Conservation (phyloP, 306 rosid species). For the Chamaecrista fasciculata region DNA sequence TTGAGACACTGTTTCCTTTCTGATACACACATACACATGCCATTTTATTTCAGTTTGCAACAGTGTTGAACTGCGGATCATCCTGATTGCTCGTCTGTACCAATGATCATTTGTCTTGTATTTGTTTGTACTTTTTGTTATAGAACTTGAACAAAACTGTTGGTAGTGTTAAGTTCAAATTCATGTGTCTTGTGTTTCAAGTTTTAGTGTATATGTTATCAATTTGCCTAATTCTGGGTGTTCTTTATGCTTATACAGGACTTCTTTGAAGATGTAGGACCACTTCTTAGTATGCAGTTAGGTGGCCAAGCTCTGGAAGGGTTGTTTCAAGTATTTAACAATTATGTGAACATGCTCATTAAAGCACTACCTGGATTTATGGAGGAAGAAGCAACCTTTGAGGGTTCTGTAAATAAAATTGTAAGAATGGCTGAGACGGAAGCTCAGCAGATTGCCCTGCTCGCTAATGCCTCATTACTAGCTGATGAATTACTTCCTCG, state of each 20-base stretch:
- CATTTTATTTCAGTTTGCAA: neutral
- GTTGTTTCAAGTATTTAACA: conserved; percentile 77
- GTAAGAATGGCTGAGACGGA: conserved; percentile 90
- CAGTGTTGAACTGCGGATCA: neutral
- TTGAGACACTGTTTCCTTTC: neutral
- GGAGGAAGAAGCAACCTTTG: conserved; percentile 87
- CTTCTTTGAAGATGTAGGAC: conserved; percentile 97
- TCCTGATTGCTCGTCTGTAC: neutral
- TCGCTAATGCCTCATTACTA: conserved; percentile 89
- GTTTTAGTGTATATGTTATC: conserved; percentile 14
- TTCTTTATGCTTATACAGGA: conserved; percentile 60
- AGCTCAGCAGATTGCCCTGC: conserved; percentile 87
- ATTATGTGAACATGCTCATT: conserved; percentile 70
- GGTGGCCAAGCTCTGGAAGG: conserved; percentile 96
- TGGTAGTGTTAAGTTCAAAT: neutral
- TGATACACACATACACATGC: neutral
- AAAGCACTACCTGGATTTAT: conserved; percentile 85
- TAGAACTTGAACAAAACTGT: neutral
- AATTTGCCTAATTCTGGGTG: conserved; percentile 26
- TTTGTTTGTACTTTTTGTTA: neutral
- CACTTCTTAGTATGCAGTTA: conserved; percentile 93
- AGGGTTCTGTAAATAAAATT: conserved; percentile 74
- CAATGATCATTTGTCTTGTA: neutral
- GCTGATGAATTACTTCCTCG: conserved; percentile 95
- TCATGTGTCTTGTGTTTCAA: conserved; percentile 7